Base-by-base conservation (phyloP, 2,329 filamentous ascomycete species). In the Monilinia laxa region DNA sequence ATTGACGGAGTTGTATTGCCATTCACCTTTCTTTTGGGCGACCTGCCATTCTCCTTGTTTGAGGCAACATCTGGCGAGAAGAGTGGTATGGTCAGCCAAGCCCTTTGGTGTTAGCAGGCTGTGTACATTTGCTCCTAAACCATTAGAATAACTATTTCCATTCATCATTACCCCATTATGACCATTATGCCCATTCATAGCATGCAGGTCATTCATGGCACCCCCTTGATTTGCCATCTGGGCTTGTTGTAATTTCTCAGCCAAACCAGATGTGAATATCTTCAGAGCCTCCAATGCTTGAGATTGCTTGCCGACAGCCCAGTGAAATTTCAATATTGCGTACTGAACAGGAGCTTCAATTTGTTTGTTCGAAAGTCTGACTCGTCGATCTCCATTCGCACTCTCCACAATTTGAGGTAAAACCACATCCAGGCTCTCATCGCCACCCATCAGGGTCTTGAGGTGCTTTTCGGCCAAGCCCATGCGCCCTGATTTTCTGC, bases 41-140 rank as follows among this genome's bases (percentile, higher is more conserved):
- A 94, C 90, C 75, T 97, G 88, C 95, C 95, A 99, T 79, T 99
- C 93, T 71, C 95, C 96, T 77, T 97, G 93, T 74, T 96, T 92
- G 42, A 99, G 85, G 76, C 96, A 98, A 78, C 94, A 98, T 79
- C 97, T 96, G 12, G 96, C 93, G 54, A 99, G 85, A 42, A 99
- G 84, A 55, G 89, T 83, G 0, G 85, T 87, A 74, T 88, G 85
- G 45, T 89, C 86, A 64, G 83, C 79, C 65, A 87, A 77, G 11
- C 82, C 79, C 65, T 83, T 83, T 62, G 72, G 66, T 25, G 69
- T 69, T 42, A 73, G 56, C n/a, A 70, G 54, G 40, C 67, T 68
- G 47, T 67, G 69, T 31, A 64, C 51, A 63, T 64, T 62, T 62
- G 85, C 70, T 81, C 81, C 1, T 81, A 57, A 80, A 71, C 80